phyloP scores from a whole-genome alignment of 1,139 yeast genomes.

The Saccharomycopsis hybrid region DNA sequence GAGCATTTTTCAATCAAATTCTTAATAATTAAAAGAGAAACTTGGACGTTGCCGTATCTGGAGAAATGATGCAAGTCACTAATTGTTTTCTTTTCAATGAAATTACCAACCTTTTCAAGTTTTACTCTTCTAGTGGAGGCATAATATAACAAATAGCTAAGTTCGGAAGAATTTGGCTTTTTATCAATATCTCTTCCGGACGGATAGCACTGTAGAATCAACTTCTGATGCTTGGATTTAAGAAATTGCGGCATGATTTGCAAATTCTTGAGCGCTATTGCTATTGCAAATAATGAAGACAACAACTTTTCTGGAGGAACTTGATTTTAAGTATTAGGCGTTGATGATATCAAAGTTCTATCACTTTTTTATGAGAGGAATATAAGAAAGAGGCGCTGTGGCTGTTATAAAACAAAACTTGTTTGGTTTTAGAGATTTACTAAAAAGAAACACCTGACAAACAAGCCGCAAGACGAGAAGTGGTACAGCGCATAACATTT shows the following conservation, averaged over 20 bases:
- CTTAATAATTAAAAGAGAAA: constrained; percentile 64
- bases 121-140: constrained; percentile 90
- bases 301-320: no score
- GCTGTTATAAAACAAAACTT: no score
- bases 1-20: constrained; percentile 70
- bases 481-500: no score
- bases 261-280: constrained; percentile 5
- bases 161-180: constrained; percentile 86
- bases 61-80: constrained; percentile 51
- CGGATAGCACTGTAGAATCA: constrained; percentile 89
- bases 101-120: constrained; percentile 75
- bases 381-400: no score
- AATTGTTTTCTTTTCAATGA: constrained; percentile 56
- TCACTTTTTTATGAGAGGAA: no score
- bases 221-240: constrained; percentile 72
- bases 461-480: no score
- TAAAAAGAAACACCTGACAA: no score
- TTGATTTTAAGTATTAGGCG: no score
- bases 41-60: constrained; percentile 74
- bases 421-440: no score
- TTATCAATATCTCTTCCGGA: constrained; percentile 80
- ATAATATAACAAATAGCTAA: constrained; percentile 80
- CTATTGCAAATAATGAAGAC: no score
- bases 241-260: constrained; percentile 16
- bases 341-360: no score